Conservation (phyloP, 768 basidiomycete genomes). For the Cubamyces lactineus region DNA sequence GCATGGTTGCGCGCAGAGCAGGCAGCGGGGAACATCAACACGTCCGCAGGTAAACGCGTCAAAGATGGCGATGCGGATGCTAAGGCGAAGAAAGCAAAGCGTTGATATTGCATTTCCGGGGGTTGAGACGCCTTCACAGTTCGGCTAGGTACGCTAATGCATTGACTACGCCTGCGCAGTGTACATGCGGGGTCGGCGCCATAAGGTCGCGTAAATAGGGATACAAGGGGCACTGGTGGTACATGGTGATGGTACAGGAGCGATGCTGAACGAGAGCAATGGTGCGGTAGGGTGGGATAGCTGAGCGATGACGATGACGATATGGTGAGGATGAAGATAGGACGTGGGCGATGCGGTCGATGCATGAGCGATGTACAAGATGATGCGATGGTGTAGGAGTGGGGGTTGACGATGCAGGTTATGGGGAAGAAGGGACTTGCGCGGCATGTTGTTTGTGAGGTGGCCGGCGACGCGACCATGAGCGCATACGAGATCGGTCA, state of each 20-base stretch:
- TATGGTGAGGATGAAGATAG: neutral
- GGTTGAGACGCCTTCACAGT: no score
- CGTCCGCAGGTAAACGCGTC: conserved; percentile 32
- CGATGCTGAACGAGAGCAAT: neutral
- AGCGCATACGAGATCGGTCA: neutral
- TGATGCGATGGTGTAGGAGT: neutral
- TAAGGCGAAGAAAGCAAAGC: conserved; percentile 37
- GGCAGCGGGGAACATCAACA: conserved; percentile 46
- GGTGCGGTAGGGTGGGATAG: neutral
- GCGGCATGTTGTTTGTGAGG: neutral
- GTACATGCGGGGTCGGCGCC: neutral
- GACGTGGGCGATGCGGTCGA: neutral
- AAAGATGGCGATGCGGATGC: conserved; percentile 25
- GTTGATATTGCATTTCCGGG: neutral
- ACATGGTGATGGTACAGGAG: conserved; percentile 6
- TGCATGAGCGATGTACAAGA: neutral
- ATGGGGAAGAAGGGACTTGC: neutral
- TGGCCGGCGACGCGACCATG: neutral
- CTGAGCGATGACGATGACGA: neutral
- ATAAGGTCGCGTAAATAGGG: conserved; percentile 3
- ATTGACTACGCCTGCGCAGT: conserved; percentile 19
- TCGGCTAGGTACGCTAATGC: neutral
- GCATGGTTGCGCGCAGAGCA: conserved; percentile 69
- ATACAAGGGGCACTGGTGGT: conserved; percentile 7
- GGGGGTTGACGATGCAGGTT: neutral